Evolutionary conservation across 2,329 filamentous ascomycete species (phyloP), one percentile per base, ranked within the genome.

Genomic region (Falciphora oryzae): DNA sequence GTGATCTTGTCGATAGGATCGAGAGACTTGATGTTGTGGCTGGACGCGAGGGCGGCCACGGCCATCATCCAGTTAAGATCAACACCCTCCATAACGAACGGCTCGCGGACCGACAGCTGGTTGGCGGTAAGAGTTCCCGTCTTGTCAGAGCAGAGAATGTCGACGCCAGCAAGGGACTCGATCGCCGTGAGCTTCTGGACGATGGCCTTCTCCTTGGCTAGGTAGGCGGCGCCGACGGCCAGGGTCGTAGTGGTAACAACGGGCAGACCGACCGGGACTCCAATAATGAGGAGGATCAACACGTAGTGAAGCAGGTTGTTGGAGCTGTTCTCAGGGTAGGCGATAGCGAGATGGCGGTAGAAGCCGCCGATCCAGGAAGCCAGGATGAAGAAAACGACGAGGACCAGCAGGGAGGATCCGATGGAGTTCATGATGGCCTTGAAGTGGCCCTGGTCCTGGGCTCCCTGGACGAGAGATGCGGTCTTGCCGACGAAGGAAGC

Each of bases 21-120:
- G 67, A 92, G 84, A 67, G 89, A 89, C 80, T 90, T 89, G 79
- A 91, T 82, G 80, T 91, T 92, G 81, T 92, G 89, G 67, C 89
- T 91, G 63, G 89, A 91, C 65, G 89, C 89, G 65, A 92, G 84
- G 67, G 89, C 89, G 66, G 89, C 89, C 66, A 90, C 89, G 68
- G 89, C 89, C 89, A 92, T 91, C 89, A 92, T 91, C 89, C 89
- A 92, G 81, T 92, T 89, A 76, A 91, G 86, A 77, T 91, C 89
- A 73, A 90, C 85, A 71, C 89, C 89, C 76, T 91, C 89, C 67
- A 88, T 85, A 66, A 91, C 88, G 77, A 88, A 92, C 27, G 89
- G 89, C 74, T 92, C 89, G 75, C 89, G 88, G 73, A 92, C 89
- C 72, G 85, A 89, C 63, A 92, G 83, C 80, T 92, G 89, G 77